Conservation (phyloP, 257 asterid species). For the Striga asiatica region DNA sequence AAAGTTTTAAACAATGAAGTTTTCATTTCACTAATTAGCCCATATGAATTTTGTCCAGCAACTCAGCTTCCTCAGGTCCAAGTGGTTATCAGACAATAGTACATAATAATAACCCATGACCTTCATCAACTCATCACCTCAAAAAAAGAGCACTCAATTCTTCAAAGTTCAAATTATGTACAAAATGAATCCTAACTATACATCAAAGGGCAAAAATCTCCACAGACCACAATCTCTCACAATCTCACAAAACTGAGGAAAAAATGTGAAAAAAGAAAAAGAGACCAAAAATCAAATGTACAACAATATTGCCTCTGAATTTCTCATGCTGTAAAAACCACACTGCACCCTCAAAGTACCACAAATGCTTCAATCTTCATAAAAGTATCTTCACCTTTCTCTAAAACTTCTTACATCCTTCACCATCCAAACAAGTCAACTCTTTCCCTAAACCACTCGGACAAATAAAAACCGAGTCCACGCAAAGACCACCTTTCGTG, state of each 20-base stretch:
- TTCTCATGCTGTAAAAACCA: neutral
- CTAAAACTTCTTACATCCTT: slow-evolving; percentile 18
- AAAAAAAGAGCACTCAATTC: neutral
- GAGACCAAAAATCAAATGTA: neutral
- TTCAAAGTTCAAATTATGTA: neutral
- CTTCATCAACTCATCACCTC: no score
- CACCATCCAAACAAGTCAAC: slow-evolving; percentile 19
- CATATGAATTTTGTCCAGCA: no score
- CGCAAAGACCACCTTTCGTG: slow-evolving; percentile 75
- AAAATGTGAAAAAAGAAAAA: neutral
- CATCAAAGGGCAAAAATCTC: neutral
- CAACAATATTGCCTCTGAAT: neutral
- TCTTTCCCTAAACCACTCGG: slow-evolving; percentile 45
- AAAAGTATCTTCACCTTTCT: neutral
- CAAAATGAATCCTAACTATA: neutral
- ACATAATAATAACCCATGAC: no score
- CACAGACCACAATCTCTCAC: neutral
- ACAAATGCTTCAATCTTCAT: neutral
- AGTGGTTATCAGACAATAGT: no score
- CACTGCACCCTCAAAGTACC: neutral
- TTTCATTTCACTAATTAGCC: no score
- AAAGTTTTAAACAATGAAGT: no score
- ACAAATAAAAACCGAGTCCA: slow-evolving; percentile 62
- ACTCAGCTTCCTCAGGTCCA: no score
- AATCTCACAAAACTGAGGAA: neutral